Evolutionary conservation across 148 eudicot genomes (phyloP).

Genomic region (Linanthus parryae): DNA sequence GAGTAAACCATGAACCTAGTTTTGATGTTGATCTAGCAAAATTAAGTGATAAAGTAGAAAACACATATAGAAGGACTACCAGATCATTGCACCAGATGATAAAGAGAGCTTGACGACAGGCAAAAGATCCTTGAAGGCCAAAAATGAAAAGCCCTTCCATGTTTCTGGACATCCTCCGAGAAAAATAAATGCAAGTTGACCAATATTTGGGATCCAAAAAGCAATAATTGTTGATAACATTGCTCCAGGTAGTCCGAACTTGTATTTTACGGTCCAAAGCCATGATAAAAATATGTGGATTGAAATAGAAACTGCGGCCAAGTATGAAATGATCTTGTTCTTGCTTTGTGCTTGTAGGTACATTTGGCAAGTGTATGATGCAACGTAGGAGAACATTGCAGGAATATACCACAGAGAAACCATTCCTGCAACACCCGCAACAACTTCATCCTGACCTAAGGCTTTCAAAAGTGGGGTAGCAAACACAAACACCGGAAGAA

Average conservation of each 20-base stretch:
- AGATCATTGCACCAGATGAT: constrained; percentile 30
- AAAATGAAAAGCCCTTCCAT: constrained; percentile 28
- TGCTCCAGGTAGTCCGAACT: constrained; percentile 26
- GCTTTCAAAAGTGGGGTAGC: constrained; percentile 19
- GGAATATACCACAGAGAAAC: constrained; percentile 25
- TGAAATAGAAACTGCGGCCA: constrained; percentile 17
- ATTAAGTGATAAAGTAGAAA: too few species aligned
- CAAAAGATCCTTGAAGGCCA: constrained; percentile 24
- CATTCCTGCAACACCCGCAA: constrained; percentile 20
- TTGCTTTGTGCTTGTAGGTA: constrained; percentile 34
- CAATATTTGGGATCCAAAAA: constrained; percentile 22
- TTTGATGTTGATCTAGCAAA: too few species aligned
- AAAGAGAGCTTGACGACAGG: constrained; percentile 25
- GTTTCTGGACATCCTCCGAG: constrained; percentile 23
- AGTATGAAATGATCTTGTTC: constrained; percentile 22
- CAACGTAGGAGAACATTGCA: constrained; percentile 12
- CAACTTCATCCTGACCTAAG: constrained; percentile 22
- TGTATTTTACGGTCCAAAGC: constrained; percentile 21
- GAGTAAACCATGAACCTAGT: too few species aligned
- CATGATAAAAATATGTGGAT: constrained; percentile 25
- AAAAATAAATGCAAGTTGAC: constrained; percentile 14
- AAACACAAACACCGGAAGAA: constrained; percentile 18
- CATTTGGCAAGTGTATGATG: constrained; percentile 21
- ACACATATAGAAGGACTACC: constrained; percentile 11
- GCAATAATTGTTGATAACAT: constrained; percentile 21